These are phyloP conservation scores for Leccinum uliginosum DNA, from an alignment of 768 basidiomycete species.

Conservation along the genomic window DNA sequence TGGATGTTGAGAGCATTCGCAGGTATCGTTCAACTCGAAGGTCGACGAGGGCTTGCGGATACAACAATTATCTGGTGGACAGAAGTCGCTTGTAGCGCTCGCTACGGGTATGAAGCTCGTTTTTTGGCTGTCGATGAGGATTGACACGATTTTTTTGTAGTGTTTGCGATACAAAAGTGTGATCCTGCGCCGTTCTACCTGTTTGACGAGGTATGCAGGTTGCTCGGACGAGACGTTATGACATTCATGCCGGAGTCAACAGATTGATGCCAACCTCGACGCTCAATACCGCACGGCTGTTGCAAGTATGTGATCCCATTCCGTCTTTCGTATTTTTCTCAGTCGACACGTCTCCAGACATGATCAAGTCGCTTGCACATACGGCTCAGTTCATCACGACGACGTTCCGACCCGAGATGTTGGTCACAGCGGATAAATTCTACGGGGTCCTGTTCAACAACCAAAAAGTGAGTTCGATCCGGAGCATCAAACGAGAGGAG, in stretches of 20 bases:
- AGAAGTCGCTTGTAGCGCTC: constrained; percentile 94
- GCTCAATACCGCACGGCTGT: constrained; percentile 98
- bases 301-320: constrained; percentile 55
- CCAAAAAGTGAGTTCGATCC: constrained; percentile 90
- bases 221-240: not conserved
- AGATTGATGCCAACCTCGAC: constrained; percentile 97
- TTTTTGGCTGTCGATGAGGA: not conserved
- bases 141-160: constrained; percentile 35
- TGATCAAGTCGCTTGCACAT: constrained; percentile 88
- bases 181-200: constrained; percentile 99
- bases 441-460: constrained; percentile 97
- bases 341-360: constrained; percentile 31
- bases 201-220: constrained; percentile 77
- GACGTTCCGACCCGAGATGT: constrained; percentile 97
- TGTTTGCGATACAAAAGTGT: constrained; percentile 98
- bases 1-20: not conserved
- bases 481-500: constrained; percentile 82
- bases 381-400: constrained; percentile 97
- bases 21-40: constrained; percentile 99
- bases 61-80: constrained; percentile 95
- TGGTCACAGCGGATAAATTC: constrained; percentile 93
- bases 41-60: constrained; percentile 95
- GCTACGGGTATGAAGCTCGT: constrained; percentile 62
- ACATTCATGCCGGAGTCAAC: not conserved
- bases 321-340: constrained; percentile 34